These are phyloP conservation scores for Globisporangium emineosum DNA, from an alignment of 352 stramenopile species.

Conservation along the genomic window DNA sequence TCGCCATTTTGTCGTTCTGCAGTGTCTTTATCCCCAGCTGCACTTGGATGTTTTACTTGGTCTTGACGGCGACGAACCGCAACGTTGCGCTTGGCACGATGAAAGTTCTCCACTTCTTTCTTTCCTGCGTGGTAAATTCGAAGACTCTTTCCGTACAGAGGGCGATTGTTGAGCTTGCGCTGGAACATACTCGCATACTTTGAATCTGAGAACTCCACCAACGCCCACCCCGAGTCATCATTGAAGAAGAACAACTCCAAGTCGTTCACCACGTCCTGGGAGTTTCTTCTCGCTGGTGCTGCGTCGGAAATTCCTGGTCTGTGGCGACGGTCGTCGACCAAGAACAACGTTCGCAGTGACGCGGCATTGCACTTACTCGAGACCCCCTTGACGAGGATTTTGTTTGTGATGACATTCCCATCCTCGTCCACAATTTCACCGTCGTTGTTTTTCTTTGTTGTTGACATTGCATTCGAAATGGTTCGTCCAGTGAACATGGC, in stretches of 20 bases:
- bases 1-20: slow-evolving; percentile 17
- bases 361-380: slow-evolving; percentile 45
- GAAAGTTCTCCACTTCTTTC: slow-evolving; percentile 65
- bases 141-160: slow-evolving; percentile 42
- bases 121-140: slow-evolving; percentile 53
- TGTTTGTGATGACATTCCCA: slow-evolving; percentile 49
- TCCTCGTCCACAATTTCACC: slow-evolving; percentile 47
- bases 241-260: slow-evolving; percentile 76
- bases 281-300: not conserved
- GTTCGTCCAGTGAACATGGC: not conserved
- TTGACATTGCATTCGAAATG: slow-evolving; percentile 4
- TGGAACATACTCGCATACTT: slow-evolving; percentile 45
- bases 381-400: slow-evolving; percentile 68
- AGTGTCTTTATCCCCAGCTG: slow-evolving; percentile 19
- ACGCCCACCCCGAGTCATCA: slow-evolving; percentile 63
- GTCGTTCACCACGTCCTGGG: slow-evolving; percentile 30
- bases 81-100: slow-evolving; percentile 46
- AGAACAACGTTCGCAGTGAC: slow-evolving; percentile 45
- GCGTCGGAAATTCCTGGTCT: slow-evolving; percentile 5
- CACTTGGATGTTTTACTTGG: slow-evolving; percentile 8
- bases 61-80: slow-evolving; percentile 23
- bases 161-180: slow-evolving; percentile 57
- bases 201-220: slow-evolving; percentile 61
- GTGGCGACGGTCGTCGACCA: slow-evolving; percentile 19
- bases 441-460: slow-evolving; percentile 13